Percentiles rank a stretch among this genome's conserved stretches.
phyloP scores from a whole-genome alignment of 2,329 filamentous ascomycete species.

The Teratosphaeria pseudoeucalypti region DNA sequence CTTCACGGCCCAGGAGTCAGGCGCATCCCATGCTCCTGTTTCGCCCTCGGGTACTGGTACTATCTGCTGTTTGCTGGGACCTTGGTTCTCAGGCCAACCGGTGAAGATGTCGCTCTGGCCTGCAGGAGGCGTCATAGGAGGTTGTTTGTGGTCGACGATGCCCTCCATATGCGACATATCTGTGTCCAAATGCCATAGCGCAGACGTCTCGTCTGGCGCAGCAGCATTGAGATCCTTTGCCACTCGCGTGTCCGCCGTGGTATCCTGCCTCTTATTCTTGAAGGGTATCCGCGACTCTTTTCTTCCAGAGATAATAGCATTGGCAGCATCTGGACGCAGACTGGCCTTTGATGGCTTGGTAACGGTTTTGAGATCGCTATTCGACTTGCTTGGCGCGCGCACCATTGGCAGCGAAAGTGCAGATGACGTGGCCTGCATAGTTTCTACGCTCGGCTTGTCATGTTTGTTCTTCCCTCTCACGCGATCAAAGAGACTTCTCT shows the following conservation, averaged over 20 bases:
- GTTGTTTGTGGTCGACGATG: conserved; percentile 57
- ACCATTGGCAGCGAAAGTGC: conserved; percentile 27
- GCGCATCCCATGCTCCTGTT: conserved; percentile 70
- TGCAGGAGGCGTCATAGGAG: conserved; percentile 57
- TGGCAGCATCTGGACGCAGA: conserved; percentile 5
- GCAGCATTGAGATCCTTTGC: conserved; percentile 35
- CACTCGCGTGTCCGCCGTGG: conserved; percentile 30
- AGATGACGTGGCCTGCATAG: conserved; percentile 29
- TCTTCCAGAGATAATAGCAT: background rate
- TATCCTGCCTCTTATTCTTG: conserved; percentile 39
- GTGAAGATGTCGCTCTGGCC: conserved; percentile 30
- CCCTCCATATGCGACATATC: conserved; percentile 86
- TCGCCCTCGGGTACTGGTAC: conserved; percentile 15
- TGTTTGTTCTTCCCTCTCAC: conserved; percentile 41
- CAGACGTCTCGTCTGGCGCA: conserved; percentile 24
- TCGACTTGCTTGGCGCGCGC: conserved; percentile 7
- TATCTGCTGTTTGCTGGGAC: conserved; percentile 5
- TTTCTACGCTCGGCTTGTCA: conserved; percentile 28
- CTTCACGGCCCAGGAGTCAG: conserved; percentile 92
- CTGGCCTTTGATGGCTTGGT: conserved; percentile 13
- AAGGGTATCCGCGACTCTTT: conserved; percentile 41
- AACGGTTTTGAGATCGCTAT: conserved; percentile 16
- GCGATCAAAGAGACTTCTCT: conserved; percentile 44
- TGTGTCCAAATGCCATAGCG: conserved; percentile 70
- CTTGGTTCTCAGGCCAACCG: conserved; percentile 38